Percentiles rank a stretch among this genome's conserved stretches.
Evolutionary conservation across 1,139 yeast species (phyloP).

Genomic region (Sugiyamaella sp.): DNA sequence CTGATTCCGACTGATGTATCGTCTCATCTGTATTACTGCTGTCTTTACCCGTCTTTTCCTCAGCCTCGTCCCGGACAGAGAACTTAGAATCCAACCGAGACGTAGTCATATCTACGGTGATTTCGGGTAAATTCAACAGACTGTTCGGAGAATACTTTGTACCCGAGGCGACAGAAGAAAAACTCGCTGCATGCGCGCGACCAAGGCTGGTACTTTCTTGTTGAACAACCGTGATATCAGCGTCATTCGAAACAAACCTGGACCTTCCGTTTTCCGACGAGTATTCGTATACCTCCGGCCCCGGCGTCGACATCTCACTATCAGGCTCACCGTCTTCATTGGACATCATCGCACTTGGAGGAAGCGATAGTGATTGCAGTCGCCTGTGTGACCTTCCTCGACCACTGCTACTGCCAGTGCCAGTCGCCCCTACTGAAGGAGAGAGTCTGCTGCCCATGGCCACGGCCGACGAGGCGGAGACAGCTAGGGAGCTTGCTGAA

Average conservation of each 20-base stretch:
- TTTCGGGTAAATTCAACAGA: background rate
- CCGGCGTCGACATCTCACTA: background rate
- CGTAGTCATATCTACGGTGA: background rate
- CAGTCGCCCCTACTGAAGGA: background rate
- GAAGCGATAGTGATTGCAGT: constrained; percentile 18
- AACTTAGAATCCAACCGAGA: too few relatives aligned
- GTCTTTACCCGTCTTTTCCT: too few relatives aligned
- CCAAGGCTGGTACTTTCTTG: background rate
- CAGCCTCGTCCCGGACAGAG: too few relatives aligned
- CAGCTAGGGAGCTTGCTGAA: constrained; percentile 3
- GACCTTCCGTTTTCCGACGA: too few relatives aligned
- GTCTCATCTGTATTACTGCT: too few relatives aligned
- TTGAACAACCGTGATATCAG: background rate
- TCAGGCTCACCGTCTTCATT: background rate
- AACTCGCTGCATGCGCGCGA: background rate
- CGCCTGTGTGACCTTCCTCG: constrained; percentile 17
- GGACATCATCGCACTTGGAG: constrained; percentile 16
- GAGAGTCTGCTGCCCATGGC: constrained; percentile 16
- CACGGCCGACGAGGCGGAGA: constrained; percentile 6
- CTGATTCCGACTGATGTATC: too few relatives aligned
- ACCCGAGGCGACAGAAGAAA: background rate
- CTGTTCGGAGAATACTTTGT: constrained; percentile 7
- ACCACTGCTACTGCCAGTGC: background rate
- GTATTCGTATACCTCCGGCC: background rate
- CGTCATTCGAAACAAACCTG: background rate